A percentile compares a stretch with the other conserved stretches of the same genome.
phyloP scores from a whole-genome alignment of 1,284 basidiomycete genomes.

The Stygiomarasmius scandens region DNA sequence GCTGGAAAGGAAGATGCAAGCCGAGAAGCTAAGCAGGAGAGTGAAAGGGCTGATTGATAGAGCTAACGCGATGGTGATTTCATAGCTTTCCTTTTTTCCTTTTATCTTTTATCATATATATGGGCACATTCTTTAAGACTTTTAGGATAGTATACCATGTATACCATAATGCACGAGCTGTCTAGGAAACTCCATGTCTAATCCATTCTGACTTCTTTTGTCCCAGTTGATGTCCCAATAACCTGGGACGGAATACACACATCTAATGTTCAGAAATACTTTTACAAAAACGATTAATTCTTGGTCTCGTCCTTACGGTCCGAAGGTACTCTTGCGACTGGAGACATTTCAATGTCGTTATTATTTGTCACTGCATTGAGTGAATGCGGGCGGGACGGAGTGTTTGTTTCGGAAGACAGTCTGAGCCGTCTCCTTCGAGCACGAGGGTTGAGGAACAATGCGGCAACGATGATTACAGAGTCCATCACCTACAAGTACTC shows the following conservation, averaged over 20 bases:
- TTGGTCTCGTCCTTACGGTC: too few relatives aligned
- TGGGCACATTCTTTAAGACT: not conserved
- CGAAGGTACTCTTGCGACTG: too few relatives aligned
- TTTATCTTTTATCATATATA: not conserved
- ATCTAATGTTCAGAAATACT: too few relatives aligned
- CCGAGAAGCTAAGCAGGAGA: constrained; percentile 65
- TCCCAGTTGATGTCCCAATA: too few relatives aligned
- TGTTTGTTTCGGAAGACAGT: not conserved
- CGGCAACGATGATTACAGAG: constrained; percentile 3
- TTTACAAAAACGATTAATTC: too few relatives aligned
- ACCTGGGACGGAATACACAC: too few relatives aligned
- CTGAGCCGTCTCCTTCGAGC: constrained; percentile 2
- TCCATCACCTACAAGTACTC: constrained; percentile 8
- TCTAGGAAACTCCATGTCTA: not conserved
- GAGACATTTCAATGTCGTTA: not conserved
- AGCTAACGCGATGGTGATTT: constrained; percentile 40
- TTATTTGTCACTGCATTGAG: not conserved
- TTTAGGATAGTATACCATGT: not conserved
- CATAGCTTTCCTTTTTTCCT: constrained; percentile 9
- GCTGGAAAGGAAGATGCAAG: constrained; percentile 73
- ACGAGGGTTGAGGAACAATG: constrained; percentile 8
- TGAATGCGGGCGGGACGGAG: not conserved
- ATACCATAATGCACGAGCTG: not conserved
- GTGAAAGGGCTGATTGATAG: constrained; percentile 58
- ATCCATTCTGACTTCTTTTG: too few relatives aligned